phyloP scores from a whole-genome alignment of 2,329 filamentous ascomycete species.

The Tolypocladium nubicola region DNA sequence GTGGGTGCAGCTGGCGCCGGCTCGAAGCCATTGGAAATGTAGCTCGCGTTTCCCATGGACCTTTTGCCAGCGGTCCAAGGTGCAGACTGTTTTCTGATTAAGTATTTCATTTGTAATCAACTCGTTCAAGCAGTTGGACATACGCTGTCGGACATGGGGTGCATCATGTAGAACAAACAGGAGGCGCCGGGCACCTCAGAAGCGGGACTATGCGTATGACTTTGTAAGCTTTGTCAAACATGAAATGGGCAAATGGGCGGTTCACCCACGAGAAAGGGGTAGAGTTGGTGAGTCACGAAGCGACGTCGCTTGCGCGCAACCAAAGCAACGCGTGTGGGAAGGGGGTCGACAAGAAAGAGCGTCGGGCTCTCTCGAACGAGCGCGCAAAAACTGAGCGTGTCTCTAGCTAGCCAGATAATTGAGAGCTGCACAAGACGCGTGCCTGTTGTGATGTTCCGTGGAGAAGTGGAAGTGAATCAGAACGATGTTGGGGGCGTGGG shows the following conservation, averaged over 20 bases:
- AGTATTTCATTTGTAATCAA: not conserved
- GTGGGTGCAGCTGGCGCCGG: not conserved
- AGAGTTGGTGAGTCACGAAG: not conserved
- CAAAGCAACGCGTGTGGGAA: not conserved
- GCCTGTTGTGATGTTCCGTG: not conserved
- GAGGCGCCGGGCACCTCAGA: not conserved
- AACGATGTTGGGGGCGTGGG: not conserved
- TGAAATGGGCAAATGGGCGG: not conserved
- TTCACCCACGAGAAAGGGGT: not conserved
- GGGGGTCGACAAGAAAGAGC: not conserved
- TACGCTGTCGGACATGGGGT: not conserved
- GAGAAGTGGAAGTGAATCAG: not conserved
- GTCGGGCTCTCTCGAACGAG: not conserved
- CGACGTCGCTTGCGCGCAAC: not conserved
- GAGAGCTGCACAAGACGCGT: not conserved
- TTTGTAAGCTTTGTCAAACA: not conserved
- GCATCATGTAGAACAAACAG: not conserved
- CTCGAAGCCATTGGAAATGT: not conserved
- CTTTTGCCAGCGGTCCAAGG: not conserved
- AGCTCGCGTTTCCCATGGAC: not conserved
- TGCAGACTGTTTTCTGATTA: not conserved
- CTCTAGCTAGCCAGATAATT: not conserved
- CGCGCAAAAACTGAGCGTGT: too few species aligned
- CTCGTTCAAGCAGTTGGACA: not conserved
- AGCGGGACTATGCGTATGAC: not conserved